These are phyloP conservation scores for Kingdonia uniflora DNA, from an alignment of 164 flowering plant genomes.

Conservation along the genomic window DNA sequence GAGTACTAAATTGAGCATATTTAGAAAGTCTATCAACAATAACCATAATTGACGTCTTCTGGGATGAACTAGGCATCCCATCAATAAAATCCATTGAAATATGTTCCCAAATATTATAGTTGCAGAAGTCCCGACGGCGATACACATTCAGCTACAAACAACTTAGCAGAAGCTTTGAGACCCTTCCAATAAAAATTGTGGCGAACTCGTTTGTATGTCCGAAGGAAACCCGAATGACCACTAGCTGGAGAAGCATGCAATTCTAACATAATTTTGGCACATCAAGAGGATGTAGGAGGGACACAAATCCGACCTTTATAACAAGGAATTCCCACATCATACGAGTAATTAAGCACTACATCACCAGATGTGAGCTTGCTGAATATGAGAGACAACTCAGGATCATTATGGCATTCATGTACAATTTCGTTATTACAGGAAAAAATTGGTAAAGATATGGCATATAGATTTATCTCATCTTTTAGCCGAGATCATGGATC, in stretches of 20 bases:
- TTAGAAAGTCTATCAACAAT: no score
- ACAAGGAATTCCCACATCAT: not conserved
- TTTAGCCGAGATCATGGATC: not conserved
- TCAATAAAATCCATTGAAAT: no score
- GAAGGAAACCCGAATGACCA: not conserved
- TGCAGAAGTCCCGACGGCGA: no score
- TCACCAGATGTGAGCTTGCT: not conserved
- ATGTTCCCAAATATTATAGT: no score
- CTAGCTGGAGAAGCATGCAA: not conserved
- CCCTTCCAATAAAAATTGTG: not conserved
- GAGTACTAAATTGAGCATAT: no score
- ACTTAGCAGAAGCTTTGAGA: not conserved
- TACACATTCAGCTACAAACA: not conserved
- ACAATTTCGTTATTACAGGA: not conserved
- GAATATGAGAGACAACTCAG: not conserved
- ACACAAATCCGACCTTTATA: not conserved
- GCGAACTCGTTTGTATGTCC: not conserved
- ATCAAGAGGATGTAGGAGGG: not conserved
- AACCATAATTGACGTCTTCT: no score
- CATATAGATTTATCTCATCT: not conserved
- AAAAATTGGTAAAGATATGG: not conserved
- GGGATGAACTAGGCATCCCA: no score
- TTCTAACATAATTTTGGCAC: not conserved
- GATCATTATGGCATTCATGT: not conserved
- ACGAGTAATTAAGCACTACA: no score